Evolutionary conservation across 2,329 filamentous ascomycete species (phyloP), one percentile per base, ranked within the genome.

Genomic region (Neonectria hederae): DNA sequence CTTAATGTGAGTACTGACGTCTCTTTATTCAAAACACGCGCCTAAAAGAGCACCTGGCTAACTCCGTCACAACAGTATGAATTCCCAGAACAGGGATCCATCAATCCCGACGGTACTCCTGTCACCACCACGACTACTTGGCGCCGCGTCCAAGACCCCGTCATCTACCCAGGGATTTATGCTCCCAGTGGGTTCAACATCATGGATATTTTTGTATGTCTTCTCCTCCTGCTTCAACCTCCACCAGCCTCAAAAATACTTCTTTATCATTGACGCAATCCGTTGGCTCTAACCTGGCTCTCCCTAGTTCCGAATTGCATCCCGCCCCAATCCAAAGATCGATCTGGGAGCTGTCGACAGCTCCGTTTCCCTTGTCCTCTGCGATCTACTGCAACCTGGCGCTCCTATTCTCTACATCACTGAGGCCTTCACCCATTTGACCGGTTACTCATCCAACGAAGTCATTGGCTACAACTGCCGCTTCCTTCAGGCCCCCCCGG

Each of bases 381-480:
- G 92, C 78, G 92, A 97, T 76, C 88, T 94, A 32, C 84, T 86
- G 45, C 85, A 87, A 70, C 86, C 91, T 28, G 93, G 97, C 76
- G 83, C 85, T 30, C 93, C 94, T 3, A 93, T 97, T 64, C 87
- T 97, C 9, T 97, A 97, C 76, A 92, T 90, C 69, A 95, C 92
- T 1, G 91, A 94, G 6, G 87, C 92, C 30, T 97, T 97, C 76
- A 86, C 89, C 71, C 83, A 89, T 7, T 80, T 97, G 67, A 97
- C 93, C 0, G 93, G 93, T 28, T 97, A 97, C 77, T 86, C 86
- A 1, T 84, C 86, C 65, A 81, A 86, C 63, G 94, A 97, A 78
- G 90, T 93, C 26, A 77, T 94, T 5, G 93, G 93, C 13, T 84
- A 86, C 49, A 97, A 97, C 76, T 97, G 93, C 75, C 91, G 93